Evolutionary conservation across 371 early-diverging fungal genomes (phyloP).

Genomic region (Mucor plumbeus): DNA sequence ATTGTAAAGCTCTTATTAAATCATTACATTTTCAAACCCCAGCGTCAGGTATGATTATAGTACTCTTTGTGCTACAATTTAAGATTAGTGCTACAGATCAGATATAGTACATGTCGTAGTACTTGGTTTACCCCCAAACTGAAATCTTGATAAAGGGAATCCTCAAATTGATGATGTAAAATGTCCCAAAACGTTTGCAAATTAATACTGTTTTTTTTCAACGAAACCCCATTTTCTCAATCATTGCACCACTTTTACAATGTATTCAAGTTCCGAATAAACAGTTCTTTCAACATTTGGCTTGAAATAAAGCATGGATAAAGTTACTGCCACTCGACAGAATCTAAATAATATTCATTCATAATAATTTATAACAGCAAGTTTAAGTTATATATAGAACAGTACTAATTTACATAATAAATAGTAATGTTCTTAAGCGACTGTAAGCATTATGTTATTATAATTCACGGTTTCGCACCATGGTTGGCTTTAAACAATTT

Average conservation of each 20-base stretch:
- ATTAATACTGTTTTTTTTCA: not conserved
- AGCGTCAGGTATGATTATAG: no score
- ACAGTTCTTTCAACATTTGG: not conserved
- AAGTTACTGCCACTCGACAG: no score
- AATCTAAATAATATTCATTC: no score
- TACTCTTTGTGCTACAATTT: no score
- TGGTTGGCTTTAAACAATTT: not conserved
- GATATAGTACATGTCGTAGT: not conserved
- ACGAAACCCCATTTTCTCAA: constrained; percentile 2
- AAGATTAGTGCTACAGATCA: no score
- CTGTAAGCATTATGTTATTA: not conserved
- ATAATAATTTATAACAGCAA: no score
- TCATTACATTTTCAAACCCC: no score
- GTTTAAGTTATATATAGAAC: no score
- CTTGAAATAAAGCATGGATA: not conserved
- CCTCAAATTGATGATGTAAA: not conserved
- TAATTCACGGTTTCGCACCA: not conserved
- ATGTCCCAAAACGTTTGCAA: not conserved
- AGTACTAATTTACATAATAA: no score
- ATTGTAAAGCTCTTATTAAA: no score
- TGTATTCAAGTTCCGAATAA: not conserved
- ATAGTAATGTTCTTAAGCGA: not conserved
- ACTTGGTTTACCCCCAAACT: not conserved
- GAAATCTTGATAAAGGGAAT: not conserved
- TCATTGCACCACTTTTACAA: constrained; percentile 10